phyloP scores from a whole-genome alignment of 2,329 filamentous ascomycete species.

The Westerdykella aurantiaca region DNA sequence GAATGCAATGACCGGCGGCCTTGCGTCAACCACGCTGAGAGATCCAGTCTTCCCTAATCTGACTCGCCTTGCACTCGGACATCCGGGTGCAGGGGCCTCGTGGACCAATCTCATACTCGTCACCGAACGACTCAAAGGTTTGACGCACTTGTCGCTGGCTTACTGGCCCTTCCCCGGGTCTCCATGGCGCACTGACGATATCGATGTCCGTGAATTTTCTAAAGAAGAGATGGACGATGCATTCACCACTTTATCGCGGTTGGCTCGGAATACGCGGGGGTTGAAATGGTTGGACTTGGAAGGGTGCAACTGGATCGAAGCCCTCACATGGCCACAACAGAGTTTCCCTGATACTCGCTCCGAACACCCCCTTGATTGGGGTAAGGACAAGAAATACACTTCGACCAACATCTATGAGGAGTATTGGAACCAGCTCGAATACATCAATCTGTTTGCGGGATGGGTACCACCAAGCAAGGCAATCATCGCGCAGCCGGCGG shows the following conservation, averaged over 20 bases:
- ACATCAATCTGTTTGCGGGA: constrained; percentile 41
- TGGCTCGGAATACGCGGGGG: constrained; percentile 53
- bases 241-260: constrained; percentile 50
- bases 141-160: constrained; percentile 58
- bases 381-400: too few relatives aligned
- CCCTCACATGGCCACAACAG: constrained; percentile 40
- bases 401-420: too few relatives aligned
- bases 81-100: constrained; percentile 44
- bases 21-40: constrained; percentile 7
- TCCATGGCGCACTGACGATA: constrained; percentile 36
- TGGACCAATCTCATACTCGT: constrained; percentile 54
- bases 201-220: constrained; percentile 47
- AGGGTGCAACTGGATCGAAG: constrained; percentile 54
- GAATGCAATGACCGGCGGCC: constrained; percentile 6
- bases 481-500: constrained; percentile 23
- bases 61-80: constrained; percentile 54
- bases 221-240: constrained; percentile 54
- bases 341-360: too few relatives aligned
- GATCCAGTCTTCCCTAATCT: constrained; percentile 46
- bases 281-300: constrained; percentile 58
- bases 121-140: constrained; percentile 48
- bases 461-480: constrained; percentile 34
- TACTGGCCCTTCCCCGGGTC: constrained; percentile 52
- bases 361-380: too few relatives aligned
- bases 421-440: constrained; percentile 40